Percentiles rank a stretch among this genome's conserved stretches.
phyloP scores from a whole-genome alignment of 805 yeast species.

The Teunomyces kruisii region DNA sequence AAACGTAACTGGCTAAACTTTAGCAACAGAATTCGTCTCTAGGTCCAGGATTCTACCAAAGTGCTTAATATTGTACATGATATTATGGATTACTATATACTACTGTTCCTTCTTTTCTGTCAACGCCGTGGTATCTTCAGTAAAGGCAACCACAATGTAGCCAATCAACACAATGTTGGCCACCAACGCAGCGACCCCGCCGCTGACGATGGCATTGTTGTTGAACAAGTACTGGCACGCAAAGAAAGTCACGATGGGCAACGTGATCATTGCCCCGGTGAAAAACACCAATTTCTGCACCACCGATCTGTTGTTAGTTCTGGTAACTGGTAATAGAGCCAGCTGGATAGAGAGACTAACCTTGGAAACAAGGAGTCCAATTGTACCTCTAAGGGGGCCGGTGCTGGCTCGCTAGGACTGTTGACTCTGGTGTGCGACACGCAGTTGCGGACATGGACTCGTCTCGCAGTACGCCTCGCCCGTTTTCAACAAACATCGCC shows the following conservation, averaged over 20 bases:
- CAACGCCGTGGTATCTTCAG: slow-evolving; percentile 49
- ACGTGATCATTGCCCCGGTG: slow-evolving; percentile 72
- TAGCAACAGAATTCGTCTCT: too few species aligned
- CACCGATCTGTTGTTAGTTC: slow-evolving; percentile 47
- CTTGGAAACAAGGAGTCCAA: too few species aligned
- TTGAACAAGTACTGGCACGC: slow-evolving; percentile 43
- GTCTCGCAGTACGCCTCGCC: too few species aligned
- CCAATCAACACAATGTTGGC: slow-evolving; percentile 76
- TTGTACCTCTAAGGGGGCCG: too few species aligned
- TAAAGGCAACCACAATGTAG: slow-evolving; percentile 71
- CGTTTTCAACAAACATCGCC: background rate
- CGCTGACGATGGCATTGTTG: slow-evolving; percentile 63
- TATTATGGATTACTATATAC: background rate
- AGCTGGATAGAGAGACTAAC: too few species aligned
- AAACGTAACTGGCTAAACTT: too few species aligned
- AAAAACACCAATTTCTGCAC: slow-evolving; percentile 67
- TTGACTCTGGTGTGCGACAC: too few species aligned
- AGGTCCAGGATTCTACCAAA: too few species aligned
- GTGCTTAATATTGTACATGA: too few species aligned
- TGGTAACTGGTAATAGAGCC: too few species aligned
- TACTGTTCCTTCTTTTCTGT: slow-evolving; percentile 16
- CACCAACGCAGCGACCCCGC: slow-evolving; percentile 75
- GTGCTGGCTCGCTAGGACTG: too few species aligned
- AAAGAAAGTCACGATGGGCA: slow-evolving; percentile 68
- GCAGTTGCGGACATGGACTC: too few species aligned